Base-by-base conservation (phyloP, 2,329 filamentous ascomycete species). In the Alternaria metachromatica region DNA sequence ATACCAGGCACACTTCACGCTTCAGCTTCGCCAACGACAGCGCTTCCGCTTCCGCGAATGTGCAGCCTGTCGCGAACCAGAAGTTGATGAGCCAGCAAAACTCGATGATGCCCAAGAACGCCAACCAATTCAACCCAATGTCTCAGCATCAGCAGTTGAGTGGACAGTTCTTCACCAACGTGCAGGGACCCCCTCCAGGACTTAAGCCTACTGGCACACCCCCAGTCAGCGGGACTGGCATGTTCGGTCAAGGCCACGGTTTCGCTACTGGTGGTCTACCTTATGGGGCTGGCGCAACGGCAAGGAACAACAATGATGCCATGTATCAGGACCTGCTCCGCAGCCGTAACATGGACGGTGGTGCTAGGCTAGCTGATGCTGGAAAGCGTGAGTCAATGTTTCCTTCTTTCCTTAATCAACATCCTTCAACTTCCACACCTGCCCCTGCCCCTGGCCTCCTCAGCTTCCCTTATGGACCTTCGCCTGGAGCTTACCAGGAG, bases 331-430 rank as follows among this genome's bases (percentile, higher is more conserved):
- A 93, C 79, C 85, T 97, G 76, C 87, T 96, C 77, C 89, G 94
- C 76, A 87, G 88, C 77, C 88, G 84, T 67, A 83, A 80, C 72
- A 80, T 82, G 79, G 86, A 87, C 75, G 86, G 87, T 76, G 87
- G 87, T 80, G 87, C 86, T 80, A 91, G 93, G 82, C 86, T 87
- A 81, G 90, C 92, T 83, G 94, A 97, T 84, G 87, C 90, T 83
- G 90, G 90, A 89, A 97, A 97, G 93, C 94, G 94, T 97, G 94
- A 97, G 94, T 97, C 92, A 87, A 91, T 93, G 87, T 92, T 94
- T 89, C 92, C 93, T 90, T 92, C 91, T 85, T 92, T 94, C 84
- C 90, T 92, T 84, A 92, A 92, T 82, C 92, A 94, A 86, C 91
- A 90, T 85, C 90, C 90, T 84, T 86, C 89, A 84, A 92, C 91